Evolutionary conservation across 495 filamentous ascomycete species (phyloP).

Genomic region (Penicillium parvum): DNA sequence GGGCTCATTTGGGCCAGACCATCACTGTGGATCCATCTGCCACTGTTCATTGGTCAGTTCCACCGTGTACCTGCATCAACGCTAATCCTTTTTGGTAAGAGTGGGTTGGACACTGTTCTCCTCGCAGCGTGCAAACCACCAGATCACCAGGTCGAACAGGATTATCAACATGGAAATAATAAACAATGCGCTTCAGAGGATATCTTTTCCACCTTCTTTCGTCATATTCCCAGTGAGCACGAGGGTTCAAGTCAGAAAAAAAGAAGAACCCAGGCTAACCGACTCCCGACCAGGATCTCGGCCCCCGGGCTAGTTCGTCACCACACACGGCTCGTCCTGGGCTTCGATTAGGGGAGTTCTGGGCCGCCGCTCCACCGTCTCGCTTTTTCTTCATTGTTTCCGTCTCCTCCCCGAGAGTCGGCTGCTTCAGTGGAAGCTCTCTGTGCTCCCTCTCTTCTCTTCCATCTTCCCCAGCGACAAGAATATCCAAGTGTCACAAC

Average conservation of each 20-base stretch:
- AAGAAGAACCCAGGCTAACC: background rate
- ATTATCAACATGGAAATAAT: constrained; percentile 1
- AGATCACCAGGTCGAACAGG: no score
- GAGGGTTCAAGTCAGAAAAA: background rate
- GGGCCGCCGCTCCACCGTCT: constrained; percentile 18
- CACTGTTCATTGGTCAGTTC: constrained; percentile 6
- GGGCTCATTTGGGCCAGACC: constrained; percentile 8
- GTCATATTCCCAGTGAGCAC: background rate
- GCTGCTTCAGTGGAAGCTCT: background rate
- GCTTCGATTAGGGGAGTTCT: constrained; percentile 22
- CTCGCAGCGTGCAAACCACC: background rate
- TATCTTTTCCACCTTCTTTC: no score
- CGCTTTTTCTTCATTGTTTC: constrained; percentile 8
- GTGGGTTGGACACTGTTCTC: background rate
- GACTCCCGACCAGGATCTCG: constrained; percentile 4
- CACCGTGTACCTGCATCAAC: constrained; percentile 19
- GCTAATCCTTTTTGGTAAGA: constrained; percentile 2
- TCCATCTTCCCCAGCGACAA: background rate
- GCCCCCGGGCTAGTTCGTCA: constrained; percentile 20
- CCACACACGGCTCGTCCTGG: constrained; percentile 23
- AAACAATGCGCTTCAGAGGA: no score
- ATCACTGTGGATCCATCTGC: constrained; percentile 5
- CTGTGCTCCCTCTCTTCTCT: constrained; percentile 15
- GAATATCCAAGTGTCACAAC: constrained; percentile 3
- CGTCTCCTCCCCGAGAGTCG: constrained; percentile 5